These are phyloP conservation scores for Mytilinidion resinicola DNA, from an alignment of 495 filamentous ascomycete genomes.

Conservation along the genomic window DNA sequence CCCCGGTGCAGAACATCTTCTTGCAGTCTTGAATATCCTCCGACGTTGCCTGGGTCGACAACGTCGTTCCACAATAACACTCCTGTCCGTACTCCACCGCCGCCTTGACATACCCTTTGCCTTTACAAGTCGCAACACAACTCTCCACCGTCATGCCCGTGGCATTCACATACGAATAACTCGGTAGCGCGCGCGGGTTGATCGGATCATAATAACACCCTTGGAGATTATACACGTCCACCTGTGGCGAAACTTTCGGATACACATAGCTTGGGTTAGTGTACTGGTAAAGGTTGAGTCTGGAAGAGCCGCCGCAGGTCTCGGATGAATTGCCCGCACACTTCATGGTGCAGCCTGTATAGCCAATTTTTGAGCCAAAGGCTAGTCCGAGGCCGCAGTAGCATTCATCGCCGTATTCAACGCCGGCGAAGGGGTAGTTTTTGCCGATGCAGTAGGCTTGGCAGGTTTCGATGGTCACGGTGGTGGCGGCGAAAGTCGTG, in stretches of 20 bases:
- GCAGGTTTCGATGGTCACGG: background rate
- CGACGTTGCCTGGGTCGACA: background rate
- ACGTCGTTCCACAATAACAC: background rate
- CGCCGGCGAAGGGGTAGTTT: slow-evolving; percentile 14
- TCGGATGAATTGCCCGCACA: slow-evolving; percentile 16
- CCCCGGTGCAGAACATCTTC: background rate
- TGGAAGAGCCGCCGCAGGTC: slow-evolving; percentile 16
- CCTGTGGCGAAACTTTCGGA: background rate
- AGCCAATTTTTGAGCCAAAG: slow-evolving; percentile 31
- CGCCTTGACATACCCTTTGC: background rate
- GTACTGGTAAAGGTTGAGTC: slow-evolving; percentile 6
- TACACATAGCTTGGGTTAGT: background rate
- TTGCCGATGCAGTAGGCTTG: background rate
- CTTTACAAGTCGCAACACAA: background rate
- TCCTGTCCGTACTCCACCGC: background rate
- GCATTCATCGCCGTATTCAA: slow-evolving; percentile 12
- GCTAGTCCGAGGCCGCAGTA: slow-evolving; percentile 25
- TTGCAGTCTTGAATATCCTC: background rate
- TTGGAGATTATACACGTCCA: background rate
- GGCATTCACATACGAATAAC: background rate
- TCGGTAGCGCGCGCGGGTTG: background rate
- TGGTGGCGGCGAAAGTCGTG: background rate
- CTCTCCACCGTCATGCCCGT: background rate
- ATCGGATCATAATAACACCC: background rate
- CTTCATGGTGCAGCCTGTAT: slow-evolving; percentile 33